Evolutionary conservation across 768 basidiomycete species (phyloP).

Genomic region (Tylopilus sp.): DNA sequence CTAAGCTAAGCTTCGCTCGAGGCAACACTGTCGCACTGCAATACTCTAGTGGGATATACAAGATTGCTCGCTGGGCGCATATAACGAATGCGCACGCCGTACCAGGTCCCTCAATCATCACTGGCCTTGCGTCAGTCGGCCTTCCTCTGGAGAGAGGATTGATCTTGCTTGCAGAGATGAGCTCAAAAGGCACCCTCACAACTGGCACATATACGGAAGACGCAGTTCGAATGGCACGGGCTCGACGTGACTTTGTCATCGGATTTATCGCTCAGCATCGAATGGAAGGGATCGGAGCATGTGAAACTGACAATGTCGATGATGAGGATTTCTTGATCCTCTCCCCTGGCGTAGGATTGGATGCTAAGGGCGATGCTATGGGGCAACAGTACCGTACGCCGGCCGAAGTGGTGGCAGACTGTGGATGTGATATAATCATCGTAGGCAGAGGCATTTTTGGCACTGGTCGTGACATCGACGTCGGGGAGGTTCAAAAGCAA

Average conservation of each 20-base stretch:
- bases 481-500: conserved; percentile 46
- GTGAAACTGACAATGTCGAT: conserved; percentile 24
- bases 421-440: conserved; percentile 94
- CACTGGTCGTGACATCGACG: conserved; percentile 40
- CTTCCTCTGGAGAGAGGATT: conserved; percentile 79
- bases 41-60: conserved; percentile 89
- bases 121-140: conserved; percentile 87
- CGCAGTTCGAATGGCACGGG: conserved; percentile 85
- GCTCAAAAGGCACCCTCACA: conserved; percentile 82
- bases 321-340: conserved; percentile 86
- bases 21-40: conserved; percentile 96
- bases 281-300: conserved; percentile 63
- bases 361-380: conserved; percentile 74
- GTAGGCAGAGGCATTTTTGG: conserved; percentile 96
- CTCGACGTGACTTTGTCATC: conserved; percentile 82
- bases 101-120: conserved; percentile 91
- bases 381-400: conserved; percentile 97
- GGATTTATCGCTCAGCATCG: conserved; percentile 92
- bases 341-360: conserved; percentile 90
- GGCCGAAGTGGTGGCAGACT: conserved; percentile 69
- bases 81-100: conserved; percentile 96
- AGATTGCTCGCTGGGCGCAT: conserved; percentile 93
- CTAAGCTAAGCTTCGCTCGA: conserved; percentile 30
- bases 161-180: conserved; percentile 95
- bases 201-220: conserved; percentile 78